phyloP scores from a whole-genome alignment of 768 basidiomycete species.

The Crepidotus variabilis region DNA sequence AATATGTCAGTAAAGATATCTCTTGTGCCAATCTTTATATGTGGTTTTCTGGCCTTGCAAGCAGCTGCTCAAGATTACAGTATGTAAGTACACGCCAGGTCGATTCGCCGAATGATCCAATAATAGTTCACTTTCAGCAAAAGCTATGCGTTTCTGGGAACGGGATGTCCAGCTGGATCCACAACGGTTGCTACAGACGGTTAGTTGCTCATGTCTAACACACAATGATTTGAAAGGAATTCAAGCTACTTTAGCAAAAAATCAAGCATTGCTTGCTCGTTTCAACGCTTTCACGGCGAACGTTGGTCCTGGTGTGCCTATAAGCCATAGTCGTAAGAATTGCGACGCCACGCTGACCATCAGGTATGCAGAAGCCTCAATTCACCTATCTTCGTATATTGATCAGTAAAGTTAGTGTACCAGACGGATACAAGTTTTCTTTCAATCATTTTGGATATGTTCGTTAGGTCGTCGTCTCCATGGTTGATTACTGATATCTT shows the following conservation, averaged over 20 bases:
- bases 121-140: neutral
- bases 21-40: neutral
- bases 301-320: constrained; percentile 8
- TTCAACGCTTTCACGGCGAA: constrained; percentile 6
- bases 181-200: neutral
- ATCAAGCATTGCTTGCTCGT: constrained; percentile 1
- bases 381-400: neutral
- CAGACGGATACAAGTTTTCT: constrained; percentile 14
- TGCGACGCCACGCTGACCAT: constrained; percentile 14
- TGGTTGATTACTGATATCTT: neutral
- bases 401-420: constrained; percentile 3
- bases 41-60: neutral
- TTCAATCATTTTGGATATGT: constrained; percentile 14
- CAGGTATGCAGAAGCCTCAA: constrained; percentile 1
- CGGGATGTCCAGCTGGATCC: neutral
- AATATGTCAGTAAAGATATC: neutral
- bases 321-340: constrained; percentile 14
- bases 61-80: neutral
- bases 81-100: neutral
- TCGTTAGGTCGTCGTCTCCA: neutral
- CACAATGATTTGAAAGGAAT: too few species aligned
- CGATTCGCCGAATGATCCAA: neutral
- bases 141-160: neutral
- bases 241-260: neutral
- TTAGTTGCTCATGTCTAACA: too few species aligned